Evolutionary conservation across 2,329 filamentous ascomycete genomes (phyloP).

Genomic region (Purpureocillium lavendulum): DNA sequence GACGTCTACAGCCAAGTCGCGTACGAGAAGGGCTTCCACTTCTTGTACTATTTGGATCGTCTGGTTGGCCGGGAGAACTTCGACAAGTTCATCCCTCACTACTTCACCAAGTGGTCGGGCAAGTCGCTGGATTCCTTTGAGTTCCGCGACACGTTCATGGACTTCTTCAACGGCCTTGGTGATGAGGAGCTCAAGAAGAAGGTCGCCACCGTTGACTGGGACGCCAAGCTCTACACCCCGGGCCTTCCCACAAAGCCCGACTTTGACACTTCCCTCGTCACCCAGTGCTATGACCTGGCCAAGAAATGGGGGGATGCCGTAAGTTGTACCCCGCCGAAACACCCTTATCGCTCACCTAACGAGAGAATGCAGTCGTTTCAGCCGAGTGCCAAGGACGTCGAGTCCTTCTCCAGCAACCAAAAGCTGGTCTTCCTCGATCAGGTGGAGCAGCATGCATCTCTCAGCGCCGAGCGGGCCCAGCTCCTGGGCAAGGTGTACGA

Average conservation of each 20-base stretch:
- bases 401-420: slow-evolving; percentile 75
- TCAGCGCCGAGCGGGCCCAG: slow-evolving; percentile 58
- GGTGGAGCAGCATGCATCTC: slow-evolving; percentile 55
- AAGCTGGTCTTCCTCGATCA: slow-evolving; percentile 83
- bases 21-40: slow-evolving; percentile 95
- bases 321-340: slow-evolving; percentile 20
- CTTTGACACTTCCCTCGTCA: slow-evolving; percentile 82
- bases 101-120: slow-evolving; percentile 77
- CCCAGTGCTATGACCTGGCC: slow-evolving; percentile 75
- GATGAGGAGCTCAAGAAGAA: slow-evolving; percentile 58
- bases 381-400: slow-evolving; percentile 61
- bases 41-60: slow-evolving; percentile 84
- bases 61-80: slow-evolving; percentile 79
- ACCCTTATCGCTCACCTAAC: slow-evolving; percentile 8
- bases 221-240: slow-evolving; percentile 79
- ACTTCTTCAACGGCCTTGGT: slow-evolving; percentile 65
- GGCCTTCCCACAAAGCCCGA: slow-evolving; percentile 84
- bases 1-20: slow-evolving; percentile 89
- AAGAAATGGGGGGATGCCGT: slow-evolving; percentile 67
- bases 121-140: slow-evolving; percentile 90
- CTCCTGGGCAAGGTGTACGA: slow-evolving; percentile 69
- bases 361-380: slow-evolving; percentile 41
- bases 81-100: slow-evolving; percentile 92
- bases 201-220: slow-evolving; percentile 75
- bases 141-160: slow-evolving; percentile 80